These are phyloP conservation scores for Dillenia suffruticosa DNA, from an alignment of 164 flowering plant genomes.

Conservation along the genomic window DNA sequence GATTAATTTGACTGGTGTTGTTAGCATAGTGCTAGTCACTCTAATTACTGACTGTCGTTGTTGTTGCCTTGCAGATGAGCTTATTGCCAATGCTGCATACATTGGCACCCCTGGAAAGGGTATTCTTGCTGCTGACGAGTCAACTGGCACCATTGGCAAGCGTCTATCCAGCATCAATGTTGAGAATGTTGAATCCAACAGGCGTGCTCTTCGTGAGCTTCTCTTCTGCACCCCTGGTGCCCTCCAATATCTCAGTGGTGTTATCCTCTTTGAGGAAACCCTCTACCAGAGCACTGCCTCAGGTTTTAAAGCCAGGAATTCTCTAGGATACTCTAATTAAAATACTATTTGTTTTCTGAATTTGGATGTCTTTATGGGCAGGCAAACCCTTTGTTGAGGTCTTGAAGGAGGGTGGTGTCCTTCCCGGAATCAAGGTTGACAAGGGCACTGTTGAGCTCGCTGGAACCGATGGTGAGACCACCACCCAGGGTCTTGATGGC, in stretches of 20 bases:
- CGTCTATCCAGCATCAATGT: slow-evolving; percentile 19
- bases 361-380: not conserved
- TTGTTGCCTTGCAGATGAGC: slow-evolving; percentile 5
- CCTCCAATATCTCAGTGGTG: slow-evolving; percentile 14
- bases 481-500: slow-evolving; percentile 13
- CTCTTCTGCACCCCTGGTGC: slow-evolving; percentile 12
- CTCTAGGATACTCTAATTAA: too few species aligned
- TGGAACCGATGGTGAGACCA: slow-evolving; percentile 16
- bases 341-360: too few species aligned
- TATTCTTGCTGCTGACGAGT: slow-evolving; percentile 20
- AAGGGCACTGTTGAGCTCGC: slow-evolving; percentile 14
- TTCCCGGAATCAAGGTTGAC: slow-evolving; percentile 16
- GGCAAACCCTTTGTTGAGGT: slow-evolving; percentile 14
- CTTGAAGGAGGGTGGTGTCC: slow-evolving; percentile 11
- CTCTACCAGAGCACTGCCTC: slow-evolving; percentile 1
- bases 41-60: too few species aligned
- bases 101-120: slow-evolving; percentile 20
- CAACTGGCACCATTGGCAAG: slow-evolving; percentile 20
- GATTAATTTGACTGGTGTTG: too few species aligned
- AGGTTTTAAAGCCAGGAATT: not conserved
- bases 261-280: slow-evolving; percentile 12
- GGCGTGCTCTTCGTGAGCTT: slow-evolving; percentile 19
- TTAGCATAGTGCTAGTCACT: too few species aligned
- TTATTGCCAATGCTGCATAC: slow-evolving; percentile 9
- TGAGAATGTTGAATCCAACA: slow-evolving; percentile 15